Evolutionary conservation across 495 filamentous ascomycete species (phyloP), one percentile per base, ranked within the genome.

Genomic region (Penicillium diatomitis): DNA sequence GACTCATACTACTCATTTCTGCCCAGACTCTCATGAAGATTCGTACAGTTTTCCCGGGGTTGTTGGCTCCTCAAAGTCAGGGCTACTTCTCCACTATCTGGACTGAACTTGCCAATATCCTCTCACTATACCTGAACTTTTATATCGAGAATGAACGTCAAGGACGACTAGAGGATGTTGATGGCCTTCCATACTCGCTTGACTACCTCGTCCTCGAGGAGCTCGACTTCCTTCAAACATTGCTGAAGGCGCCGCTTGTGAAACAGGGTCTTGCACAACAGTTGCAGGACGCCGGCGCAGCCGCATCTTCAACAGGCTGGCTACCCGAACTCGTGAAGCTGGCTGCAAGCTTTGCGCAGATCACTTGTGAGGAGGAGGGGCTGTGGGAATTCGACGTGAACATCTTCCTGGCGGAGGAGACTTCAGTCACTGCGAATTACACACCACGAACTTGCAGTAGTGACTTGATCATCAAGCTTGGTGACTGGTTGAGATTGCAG

Each of bases 371-470:
- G 61, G 94, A 97, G 59, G 87, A 94, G 65, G 87, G 85, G 6
- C 70, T 98, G 30, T 98, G 92, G 92, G 88, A 97, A 48, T 84
- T 96, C 49, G 92, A 98, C 66, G 82, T 95, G 46, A 97, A 94
- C 41, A 76, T 97, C 2, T 98, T 94, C 66, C 75, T 98, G 30
- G 89, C 89, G 0, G 92, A 98, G 59, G 92, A 98, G 66, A 91
- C 87, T 3, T 88, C 88, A 8, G 84, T 96, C 42, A 95, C 89
- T n/a, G 85, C 90, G 28, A 96, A 97, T 61, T 98, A 96, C 63
- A 95, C 91, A 2, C 86, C 92, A 30, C 78, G 92, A 43, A 94
- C 87, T 8, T 91, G 91, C 42, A 90, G 87, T 57, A 89, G 89
- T 30, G 91, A 95, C 60, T 72, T 97, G 29, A 75, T 92, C 6